Conservation (phyloP, 805 yeast species). For the Lipomyces sp. region DNA sequence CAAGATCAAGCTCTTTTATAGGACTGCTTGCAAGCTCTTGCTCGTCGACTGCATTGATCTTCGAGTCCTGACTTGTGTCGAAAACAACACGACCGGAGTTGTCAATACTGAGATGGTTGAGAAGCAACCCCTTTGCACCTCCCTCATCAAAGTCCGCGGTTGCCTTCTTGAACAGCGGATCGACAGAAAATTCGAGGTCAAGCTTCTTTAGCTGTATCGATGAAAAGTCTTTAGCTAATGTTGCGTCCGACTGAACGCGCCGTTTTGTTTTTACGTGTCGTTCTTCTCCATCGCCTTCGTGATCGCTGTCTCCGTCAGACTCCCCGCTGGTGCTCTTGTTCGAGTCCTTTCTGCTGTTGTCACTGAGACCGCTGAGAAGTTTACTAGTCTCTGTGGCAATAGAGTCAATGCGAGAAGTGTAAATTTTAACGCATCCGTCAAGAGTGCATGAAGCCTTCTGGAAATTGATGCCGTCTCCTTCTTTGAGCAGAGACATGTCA, state of each 20-base stretch:
- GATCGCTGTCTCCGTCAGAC: conserved; percentile 22
- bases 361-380: conserved; percentile 69
- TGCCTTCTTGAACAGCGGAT: conserved; percentile 44
- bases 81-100: conserved; percentile 62
- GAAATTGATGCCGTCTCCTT: conserved; percentile 77
- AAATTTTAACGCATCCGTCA: conserved; percentile 92
- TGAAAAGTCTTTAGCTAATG: conserved; percentile 36
- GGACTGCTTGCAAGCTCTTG: conserved; percentile 4
- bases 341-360: conserved; percentile 30
- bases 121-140: conserved; percentile 42
- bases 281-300: conserved; percentile 31
- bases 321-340: conserved; percentile 16
- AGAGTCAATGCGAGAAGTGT: conserved; percentile 85
- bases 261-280: conserved; percentile 20
- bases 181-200: conserved; percentile 42
- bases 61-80: conserved; percentile 51
- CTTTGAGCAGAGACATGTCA: conserved; percentile 70
- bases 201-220: conserved; percentile 35
- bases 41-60: conserved; percentile 34
- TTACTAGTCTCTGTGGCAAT: conserved; percentile 88
- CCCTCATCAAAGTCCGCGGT: conserved; percentile 48
- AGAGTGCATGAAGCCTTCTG: conserved; percentile 87
- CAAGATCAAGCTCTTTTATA: conserved; percentile 31
- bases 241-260: conserved; percentile 33
- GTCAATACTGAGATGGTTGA: conserved; percentile 51